These are phyloP conservation scores for Lasiosphaeria miniovina DNA, from an alignment of 495 filamentous ascomycete genomes.

Conservation along the genomic window DNA sequence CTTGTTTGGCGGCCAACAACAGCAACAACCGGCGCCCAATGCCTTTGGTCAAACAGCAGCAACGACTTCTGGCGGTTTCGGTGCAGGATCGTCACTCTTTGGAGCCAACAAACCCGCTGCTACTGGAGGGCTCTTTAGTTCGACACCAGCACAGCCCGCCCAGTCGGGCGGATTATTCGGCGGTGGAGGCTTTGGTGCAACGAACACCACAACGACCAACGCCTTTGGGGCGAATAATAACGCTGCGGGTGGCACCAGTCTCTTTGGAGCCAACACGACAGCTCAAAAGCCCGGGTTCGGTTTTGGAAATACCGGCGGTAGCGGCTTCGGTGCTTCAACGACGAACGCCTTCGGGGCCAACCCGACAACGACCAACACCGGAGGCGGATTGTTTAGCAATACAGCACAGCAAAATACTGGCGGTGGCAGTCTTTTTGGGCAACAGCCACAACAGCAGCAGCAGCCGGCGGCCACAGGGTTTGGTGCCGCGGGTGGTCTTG, in stretches of 20 bases:
- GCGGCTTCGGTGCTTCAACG: conserved; percentile 26
- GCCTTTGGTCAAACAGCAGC: conserved; percentile 44
- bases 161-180: conserved; percentile 23
- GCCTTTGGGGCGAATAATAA: conserved; percentile 33
- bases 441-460: conserved; percentile 21
- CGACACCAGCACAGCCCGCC: conserved; percentile 22
- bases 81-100: conserved; percentile 49
- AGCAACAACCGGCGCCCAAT: conserved; percentile 29
- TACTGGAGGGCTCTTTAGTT: conserved; percentile 33
- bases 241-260: conserved; percentile 39
- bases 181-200: conserved; percentile 32
- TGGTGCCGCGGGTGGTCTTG: conserved; percentile 25
- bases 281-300: conserved; percentile 36
- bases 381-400: conserved; percentile 61
- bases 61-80: conserved; percentile 41
- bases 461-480: conserved; percentile 21
- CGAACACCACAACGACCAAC: conserved; percentile 38
- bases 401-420: conserved; percentile 24
- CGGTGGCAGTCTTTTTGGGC: conserved; percentile 51
- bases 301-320: conserved; percentile 32
- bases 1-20: conserved; percentile 37
- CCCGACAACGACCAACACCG: conserved; percentile 40
- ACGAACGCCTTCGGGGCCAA: background rate
- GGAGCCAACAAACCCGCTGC: conserved; percentile 39
- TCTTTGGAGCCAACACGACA: conserved; percentile 29